Evolutionary conservation across 2,329 filamentous ascomycete species (phyloP), one percentile per base, ranked within the genome.

Genomic region (Xenoacremonium recifei): DNA sequence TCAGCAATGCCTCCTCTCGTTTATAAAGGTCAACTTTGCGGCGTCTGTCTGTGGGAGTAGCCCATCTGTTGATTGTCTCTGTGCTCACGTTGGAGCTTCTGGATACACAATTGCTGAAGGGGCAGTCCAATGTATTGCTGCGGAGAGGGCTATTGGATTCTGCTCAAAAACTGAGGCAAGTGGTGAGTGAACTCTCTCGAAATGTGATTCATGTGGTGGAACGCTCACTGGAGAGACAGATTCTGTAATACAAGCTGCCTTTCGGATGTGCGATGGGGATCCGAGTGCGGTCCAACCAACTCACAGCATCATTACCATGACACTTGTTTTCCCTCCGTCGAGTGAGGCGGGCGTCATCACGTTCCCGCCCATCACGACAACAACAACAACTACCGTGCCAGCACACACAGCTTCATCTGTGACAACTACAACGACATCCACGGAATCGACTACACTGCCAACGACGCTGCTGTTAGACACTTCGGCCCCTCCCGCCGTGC

Each of bases 61-160:
- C 12, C 70, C 75, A 10, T 72, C 82, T 19, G 60, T 88, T 51
- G 65, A 72, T 54, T 88, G 83, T 51, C 70, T 89, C 6, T 90
- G 86, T 61, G 73, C 74, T 27, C 71, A 73, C 44, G 69, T 70
- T 23, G 83, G 83, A 7, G 65, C 62, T 11, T 76, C 76, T 21
- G 83, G 81, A 9, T 84, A 82, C 53, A 89, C 86, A 2, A 57
- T 89, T 35, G 85, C 84, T n/a, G 86, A 89, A 64, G 85, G 76
- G 10, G 83, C 80, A 4, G 64, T 88, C 48, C 77, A 84, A 56
- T 90, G 86, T 61, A 73, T 87, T 23, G 68, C 77, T 7, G 77
- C 77, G 6, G 75, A 79, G 55, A 65, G 59, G 42, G 62, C 63
- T 25, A 55, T 72, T 33, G 74, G 74, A 3, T 65, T 64, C 12